Base-by-base conservation (phyloP, 352 stramenopile species). In the Phytophthora vignae region DNA sequence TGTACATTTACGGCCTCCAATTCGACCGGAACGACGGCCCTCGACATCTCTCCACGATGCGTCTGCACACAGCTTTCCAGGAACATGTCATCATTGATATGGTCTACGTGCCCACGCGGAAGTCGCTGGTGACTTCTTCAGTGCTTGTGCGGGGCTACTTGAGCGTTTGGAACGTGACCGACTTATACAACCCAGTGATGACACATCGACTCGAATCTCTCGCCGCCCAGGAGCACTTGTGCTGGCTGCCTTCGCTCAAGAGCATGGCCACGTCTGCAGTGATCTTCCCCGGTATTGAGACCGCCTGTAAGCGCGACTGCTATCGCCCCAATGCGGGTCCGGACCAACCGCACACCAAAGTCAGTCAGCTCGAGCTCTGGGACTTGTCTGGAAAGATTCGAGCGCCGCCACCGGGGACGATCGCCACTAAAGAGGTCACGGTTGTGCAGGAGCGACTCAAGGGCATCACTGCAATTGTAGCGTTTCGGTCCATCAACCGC, bases 41-140 rank as follows among this genome's bases (percentile, higher is more conserved):
- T 7, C 78, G 77, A n/a, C 81, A 93, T 38, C 54, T 90, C 19
- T 87, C 85, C 40, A 89, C 82, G 0, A 87, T 94, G 61, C 78
- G 87, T 11, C 60, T 93, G 4, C 87, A 94, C 71, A 94, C 87
- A 0, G 84, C 85, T 12, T 94, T 93, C 74, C 82, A 92, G 49
- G 87, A 90, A 46, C 87, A 94, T 64, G 72, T 71, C 1, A 55
- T 93, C 21, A 66, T 94, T 9, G 75, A 77, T 33, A 85, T 92
- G 14, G 79, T 82, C 59, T 90, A 92, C 55, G 59, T 94, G 4
- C 69, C 87, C 0, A 68, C 59, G 15, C 69, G 69, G 25, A 72
- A 78, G 59, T 60, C 83, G 38, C 74, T 94, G 2, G 72, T 84
- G 1, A 83, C 88, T 2, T 93, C 85, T 4, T 94, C 87, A 1